Conservation (phyloP, 2,329 filamentous ascomycete genomes). For the Fusarium drepaniforme region DNA sequence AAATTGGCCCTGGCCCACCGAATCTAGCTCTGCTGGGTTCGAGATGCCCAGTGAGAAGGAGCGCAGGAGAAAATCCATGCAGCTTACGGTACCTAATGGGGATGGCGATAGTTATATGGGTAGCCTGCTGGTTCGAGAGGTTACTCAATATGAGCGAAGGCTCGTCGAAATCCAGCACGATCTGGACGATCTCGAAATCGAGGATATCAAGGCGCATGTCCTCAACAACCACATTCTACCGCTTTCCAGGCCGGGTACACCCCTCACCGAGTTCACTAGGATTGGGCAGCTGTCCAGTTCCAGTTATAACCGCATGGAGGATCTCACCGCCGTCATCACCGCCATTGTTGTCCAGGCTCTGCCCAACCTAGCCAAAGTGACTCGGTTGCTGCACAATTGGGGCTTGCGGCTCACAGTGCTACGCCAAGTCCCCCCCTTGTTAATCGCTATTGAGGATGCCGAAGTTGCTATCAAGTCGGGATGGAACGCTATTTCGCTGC, state of each 20-base stretch:
- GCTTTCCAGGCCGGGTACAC: conserved; percentile 54
- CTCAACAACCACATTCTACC: conserved; percentile 82
- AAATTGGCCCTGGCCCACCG: conserved; percentile 68
- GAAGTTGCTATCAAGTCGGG: conserved; percentile 74
- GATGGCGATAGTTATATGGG: conserved; percentile 69
- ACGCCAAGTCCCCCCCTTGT: conserved; percentile 76
- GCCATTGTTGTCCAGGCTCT: conserved; percentile 91
- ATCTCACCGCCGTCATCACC: conserved; percentile 90
- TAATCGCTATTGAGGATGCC: conserved; percentile 74
- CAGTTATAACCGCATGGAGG: conserved; percentile 80
- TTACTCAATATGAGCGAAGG: conserved; percentile 77
- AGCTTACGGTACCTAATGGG: conserved; percentile 36
- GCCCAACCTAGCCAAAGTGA: conserved; percentile 82
- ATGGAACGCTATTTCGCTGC: conserved; percentile 70
- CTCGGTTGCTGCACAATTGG: conserved; percentile 82
- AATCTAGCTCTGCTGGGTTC: conserved; percentile 65
- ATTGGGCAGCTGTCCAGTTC: conserved; percentile 59
- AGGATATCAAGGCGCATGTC: conserved; percentile 91
- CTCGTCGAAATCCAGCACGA: conserved; percentile 79
- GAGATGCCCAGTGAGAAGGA: conserved; percentile 58
- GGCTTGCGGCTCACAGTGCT: conserved; percentile 80
- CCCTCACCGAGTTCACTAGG: conserved; percentile 47
- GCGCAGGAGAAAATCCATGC: conserved; percentile 53
- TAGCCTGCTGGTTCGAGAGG: conserved; percentile 73
- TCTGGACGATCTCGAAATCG: conserved; percentile 78